Evolutionary conservation across 352 stramenopile species (phyloP).

Genomic region (Heterotrichella gracilis): DNA sequence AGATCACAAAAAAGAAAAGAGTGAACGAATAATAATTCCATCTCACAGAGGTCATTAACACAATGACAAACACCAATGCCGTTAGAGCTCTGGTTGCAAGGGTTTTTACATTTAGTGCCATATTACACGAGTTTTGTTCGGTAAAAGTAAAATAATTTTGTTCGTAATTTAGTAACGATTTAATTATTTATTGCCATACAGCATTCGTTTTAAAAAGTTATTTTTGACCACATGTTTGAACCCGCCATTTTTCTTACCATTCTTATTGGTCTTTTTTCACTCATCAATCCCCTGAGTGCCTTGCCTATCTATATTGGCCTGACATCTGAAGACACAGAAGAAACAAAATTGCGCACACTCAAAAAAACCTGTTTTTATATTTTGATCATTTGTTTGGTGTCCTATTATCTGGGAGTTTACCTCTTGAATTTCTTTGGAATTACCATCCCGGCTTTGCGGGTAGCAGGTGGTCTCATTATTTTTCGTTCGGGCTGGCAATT

Average conservation of each 20-base stretch:
- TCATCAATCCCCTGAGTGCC: not conserved
- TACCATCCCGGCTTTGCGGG: not conserved
- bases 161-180: too few relatives aligned
- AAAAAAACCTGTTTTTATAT: constrained; percentile 7
- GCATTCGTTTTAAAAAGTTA: too few relatives aligned
- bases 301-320: not conserved
- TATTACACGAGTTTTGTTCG: too few relatives aligned
- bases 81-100: not conserved
- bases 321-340: not conserved
- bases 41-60: not conserved
- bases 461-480: not conserved
- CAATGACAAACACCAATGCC: not conserved
- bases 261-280: not conserved
- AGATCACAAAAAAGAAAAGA: not conserved
- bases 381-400: not conserved
- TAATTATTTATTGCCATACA: too few relatives aligned
- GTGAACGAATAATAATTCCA: not conserved
- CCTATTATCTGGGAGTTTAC: not conserved
- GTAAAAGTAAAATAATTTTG: too few relatives aligned
- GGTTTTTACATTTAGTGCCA: not conserved
- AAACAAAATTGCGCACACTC: not conserved
- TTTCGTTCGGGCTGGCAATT: not conserved
- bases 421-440: constrained; percentile 5
- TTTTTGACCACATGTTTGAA: too few relatives aligned
- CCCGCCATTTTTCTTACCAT: not conserved